Percentiles rank a stretch among this genome's conserved stretches.
Evolutionary conservation across 2,329 filamentous ascomycete species (phyloP).

Genomic region (Alternaria incomplexa): DNA sequence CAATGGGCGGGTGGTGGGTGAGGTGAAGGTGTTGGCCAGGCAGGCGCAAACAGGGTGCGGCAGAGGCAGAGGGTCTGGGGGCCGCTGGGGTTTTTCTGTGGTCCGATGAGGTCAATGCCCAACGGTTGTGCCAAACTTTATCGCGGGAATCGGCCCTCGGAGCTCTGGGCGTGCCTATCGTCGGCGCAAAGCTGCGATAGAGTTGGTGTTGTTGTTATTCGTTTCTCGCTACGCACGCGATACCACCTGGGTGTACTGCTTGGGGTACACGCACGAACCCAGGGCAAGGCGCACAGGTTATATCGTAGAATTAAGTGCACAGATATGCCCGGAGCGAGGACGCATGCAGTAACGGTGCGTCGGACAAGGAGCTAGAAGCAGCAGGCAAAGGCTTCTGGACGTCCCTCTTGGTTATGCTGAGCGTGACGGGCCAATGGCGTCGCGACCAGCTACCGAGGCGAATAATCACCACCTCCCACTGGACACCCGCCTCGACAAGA

Average conservation of each 20-base stretch:
- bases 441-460: slow-evolving; percentile 29
- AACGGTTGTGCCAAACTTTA: slow-evolving; percentile 13
- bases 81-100: slow-evolving; percentile 13
- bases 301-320: slow-evolving; percentile 8
- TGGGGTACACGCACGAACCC: slow-evolving; percentile 1
- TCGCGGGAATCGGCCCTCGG: background rate
- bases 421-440: slow-evolving; percentile 24
- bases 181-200: slow-evolving; percentile 8
- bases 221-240: slow-evolving; percentile 14
- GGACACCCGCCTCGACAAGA: background rate
- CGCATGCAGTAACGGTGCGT: slow-evolving; percentile 22
- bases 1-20: background rate
- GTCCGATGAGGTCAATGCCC: slow-evolving; percentile 21
- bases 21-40: background rate
- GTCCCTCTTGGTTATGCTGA: slow-evolving; percentile 18
- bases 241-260: background rate
- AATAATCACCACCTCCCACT: slow-evolving; percentile 19
- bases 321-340: slow-evolving; percentile 20
- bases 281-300: slow-evolving; percentile 9
- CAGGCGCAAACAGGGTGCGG: background rate
- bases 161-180: slow-evolving; percentile 7
- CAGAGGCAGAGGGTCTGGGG: background rate
- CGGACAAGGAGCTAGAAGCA: slow-evolving; percentile 30
- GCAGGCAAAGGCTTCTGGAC: slow-evolving; percentile 23
- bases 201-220: slow-evolving; percentile 11